Evolutionary conservation across 2,329 filamentous ascomycete genomes (phyloP).

Genomic region (Dothideomycetidae sp.): DNA sequence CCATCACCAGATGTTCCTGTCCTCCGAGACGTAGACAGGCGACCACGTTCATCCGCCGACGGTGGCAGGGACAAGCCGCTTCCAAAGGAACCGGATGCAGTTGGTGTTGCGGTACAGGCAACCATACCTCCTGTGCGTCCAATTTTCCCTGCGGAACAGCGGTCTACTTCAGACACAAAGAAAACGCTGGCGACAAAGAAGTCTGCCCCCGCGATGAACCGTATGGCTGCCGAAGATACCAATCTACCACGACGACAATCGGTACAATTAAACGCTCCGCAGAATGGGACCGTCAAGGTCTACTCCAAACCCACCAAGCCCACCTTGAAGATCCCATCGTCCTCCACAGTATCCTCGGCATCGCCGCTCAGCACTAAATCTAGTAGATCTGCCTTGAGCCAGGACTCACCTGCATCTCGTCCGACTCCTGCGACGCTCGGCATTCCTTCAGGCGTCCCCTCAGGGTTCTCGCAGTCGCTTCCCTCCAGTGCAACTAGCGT

Average conservation of each 20-base stretch:
- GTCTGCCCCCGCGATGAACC: not conserved
- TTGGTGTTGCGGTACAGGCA: constrained; percentile 10
- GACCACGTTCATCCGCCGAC: not conserved
- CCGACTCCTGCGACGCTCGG: too few relatives aligned
- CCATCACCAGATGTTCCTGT: not conserved
- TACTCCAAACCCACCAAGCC: not conserved
- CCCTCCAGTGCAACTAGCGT: not conserved
- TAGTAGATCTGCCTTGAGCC: too few relatives aligned
- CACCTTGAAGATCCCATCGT: not conserved
- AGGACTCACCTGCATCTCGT: too few relatives aligned
- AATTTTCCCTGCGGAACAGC: constrained; percentile 1
- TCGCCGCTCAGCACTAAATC: too few relatives aligned
- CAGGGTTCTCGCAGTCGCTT: not conserved
- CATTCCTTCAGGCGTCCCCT: too few relatives aligned
- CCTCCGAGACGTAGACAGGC: constrained; percentile 1
- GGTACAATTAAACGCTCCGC: not conserved
- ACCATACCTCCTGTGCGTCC: constrained; percentile 10
- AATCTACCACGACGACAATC: not conserved
- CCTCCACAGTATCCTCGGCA: not conserved
- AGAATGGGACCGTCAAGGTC: not conserved
- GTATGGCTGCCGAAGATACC: not conserved
- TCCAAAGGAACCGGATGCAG: constrained; percentile 15
- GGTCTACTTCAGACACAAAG: not conserved
- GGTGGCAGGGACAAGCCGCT: constrained; percentile 15
- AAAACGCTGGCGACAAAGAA: not conserved